Conservation (phyloP, 768 basidiomycete species). For the Plicaturopsis crispa region DNA sequence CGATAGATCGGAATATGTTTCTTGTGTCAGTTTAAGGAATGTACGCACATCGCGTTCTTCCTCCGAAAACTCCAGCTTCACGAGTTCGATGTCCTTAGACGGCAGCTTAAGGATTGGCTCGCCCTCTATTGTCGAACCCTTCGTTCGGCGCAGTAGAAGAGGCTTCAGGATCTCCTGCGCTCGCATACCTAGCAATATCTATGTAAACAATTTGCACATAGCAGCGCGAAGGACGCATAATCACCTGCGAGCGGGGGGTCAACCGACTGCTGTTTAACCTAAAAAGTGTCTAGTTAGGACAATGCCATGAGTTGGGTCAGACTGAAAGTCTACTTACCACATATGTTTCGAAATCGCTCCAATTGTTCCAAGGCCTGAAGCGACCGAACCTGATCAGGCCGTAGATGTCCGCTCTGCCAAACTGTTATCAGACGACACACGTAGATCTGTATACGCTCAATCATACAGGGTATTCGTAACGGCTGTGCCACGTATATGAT, state of each 20-base stretch:
- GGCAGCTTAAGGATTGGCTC: conserved; percentile 61
- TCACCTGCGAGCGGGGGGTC: conserved; percentile 57
- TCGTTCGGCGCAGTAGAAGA: conserved; percentile 66
- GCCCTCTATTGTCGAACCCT: conserved; percentile 59
- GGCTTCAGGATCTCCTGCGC: conserved; percentile 64
- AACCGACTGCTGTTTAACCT: conserved; percentile 46
- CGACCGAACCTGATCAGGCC: conserved; percentile 63
- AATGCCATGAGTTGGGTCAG: background rate
- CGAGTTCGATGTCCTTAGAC: conserved; percentile 50
- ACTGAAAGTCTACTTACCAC: conserved; percentile 30
- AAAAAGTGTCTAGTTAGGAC: conserved; percentile 2
- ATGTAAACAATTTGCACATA: too few relatives aligned
- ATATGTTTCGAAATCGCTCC: conserved; percentile 54
- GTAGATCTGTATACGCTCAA: background rate
- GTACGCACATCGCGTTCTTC: conserved; percentile 56
- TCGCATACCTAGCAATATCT: conserved; percentile 32
- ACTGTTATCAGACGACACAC: background rate
- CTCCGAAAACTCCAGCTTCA: conserved; percentile 50
- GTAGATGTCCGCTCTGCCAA: conserved; percentile 56
- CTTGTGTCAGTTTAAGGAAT: background rate
- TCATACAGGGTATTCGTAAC: conserved; percentile 62
- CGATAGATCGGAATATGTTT: background rate
- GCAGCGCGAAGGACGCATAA: too few relatives aligned
- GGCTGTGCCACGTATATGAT: too few relatives aligned
- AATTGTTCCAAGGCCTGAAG: conserved; percentile 68